Evolutionary conservation across 768 basidiomycete species (phyloP), one percentile per base, ranked within the genome.

Genomic region (Panaeolus papilionaceus): DNA sequence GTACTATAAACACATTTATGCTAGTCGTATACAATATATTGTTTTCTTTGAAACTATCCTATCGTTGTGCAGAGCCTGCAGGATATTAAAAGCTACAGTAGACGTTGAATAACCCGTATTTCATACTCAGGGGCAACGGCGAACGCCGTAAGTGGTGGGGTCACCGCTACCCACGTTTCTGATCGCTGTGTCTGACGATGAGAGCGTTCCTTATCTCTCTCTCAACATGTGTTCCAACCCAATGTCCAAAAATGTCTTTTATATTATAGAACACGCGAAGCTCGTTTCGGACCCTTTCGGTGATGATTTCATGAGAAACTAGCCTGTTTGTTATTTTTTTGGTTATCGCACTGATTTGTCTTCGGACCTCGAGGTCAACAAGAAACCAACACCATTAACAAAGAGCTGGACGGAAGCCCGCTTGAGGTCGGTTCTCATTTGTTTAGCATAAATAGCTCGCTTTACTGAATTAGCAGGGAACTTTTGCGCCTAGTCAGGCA

Each of bases 91-190:
- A 23, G 23, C 23, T 23, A 23, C 23, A 23, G 33, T 33, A 5
- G 5, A 33, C 33, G 23, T 33, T 20, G 44, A 14, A 14, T 40
- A 14, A 40, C 44, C 44, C 44, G 11, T 45, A 45, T 45, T 7
- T 45, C 40, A 16, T 42, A 42, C 16, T 49, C 47, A 49, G 47
- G 23, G 20, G 23, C 16, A 18, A 23, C 47, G 47, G 47, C 47
- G 47, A 49, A 23, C 47, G 47, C 47, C 47, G 47, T 23, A 23
- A 23, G 23, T 49, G 47, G n/a, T 2, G 16, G 20, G 10, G 20
- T 9, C 23, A 23, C 23, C 49, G 54, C 28, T 58, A 58, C 54
- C 54, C 54, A 58, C 54, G 54, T 58, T 58, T 58, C 54, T 58
- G 54, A 58, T 58, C 54, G 54, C n/a, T 58, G 54, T 58, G 54